phyloP scores from a whole-genome alignment of 805 yeast species.

The Candida ipomoeae region DNA sequence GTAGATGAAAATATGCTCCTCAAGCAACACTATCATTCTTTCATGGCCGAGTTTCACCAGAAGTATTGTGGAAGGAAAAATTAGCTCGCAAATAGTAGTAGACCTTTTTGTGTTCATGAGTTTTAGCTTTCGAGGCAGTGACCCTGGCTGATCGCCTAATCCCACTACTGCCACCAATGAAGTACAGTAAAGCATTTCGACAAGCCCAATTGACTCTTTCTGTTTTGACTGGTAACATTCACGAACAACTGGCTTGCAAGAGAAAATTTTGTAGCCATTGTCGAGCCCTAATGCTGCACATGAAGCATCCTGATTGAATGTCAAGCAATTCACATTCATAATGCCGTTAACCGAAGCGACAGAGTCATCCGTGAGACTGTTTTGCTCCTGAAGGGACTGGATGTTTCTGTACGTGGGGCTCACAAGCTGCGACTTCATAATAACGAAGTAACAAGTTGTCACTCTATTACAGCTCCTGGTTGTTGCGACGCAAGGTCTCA shows the following conservation, averaged over 20 bases:
- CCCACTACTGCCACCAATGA: slow-evolving; percentile 83
- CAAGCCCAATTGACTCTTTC: slow-evolving; percentile 58
- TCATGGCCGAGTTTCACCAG: slow-evolving; percentile 34
- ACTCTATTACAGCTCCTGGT: not conserved
- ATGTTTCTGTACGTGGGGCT: not conserved
- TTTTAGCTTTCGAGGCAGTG: slow-evolving; percentile 77
- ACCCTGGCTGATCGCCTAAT: slow-evolving; percentile 62
- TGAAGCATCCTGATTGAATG: slow-evolving; percentile 84
- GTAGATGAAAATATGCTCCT: slow-evolving; percentile 42
- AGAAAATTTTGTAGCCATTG: slow-evolving; percentile 66
- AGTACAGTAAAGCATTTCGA: slow-evolving; percentile 89
- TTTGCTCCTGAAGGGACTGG: not conserved
- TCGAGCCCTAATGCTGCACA: slow-evolving; percentile 75
- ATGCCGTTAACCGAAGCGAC: not conserved
- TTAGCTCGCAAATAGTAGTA: slow-evolving; percentile 40
- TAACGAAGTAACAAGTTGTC: not conserved
- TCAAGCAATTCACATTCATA: slow-evolving; percentile 33
- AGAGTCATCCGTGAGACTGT: not conserved
- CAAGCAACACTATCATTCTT: slow-evolving; percentile 36
- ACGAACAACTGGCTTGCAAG: slow-evolving; percentile 79
- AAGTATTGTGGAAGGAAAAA: slow-evolving; percentile 39
- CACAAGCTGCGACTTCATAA: slow-evolving; percentile 2
- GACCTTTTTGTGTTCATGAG: slow-evolving; percentile 77
- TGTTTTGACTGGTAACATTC: slow-evolving; percentile 31
- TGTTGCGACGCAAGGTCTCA: not conserved